phyloP scores from a whole-genome alignment of 257 asterid species.

The Haberlea rhodopensis region DNA sequence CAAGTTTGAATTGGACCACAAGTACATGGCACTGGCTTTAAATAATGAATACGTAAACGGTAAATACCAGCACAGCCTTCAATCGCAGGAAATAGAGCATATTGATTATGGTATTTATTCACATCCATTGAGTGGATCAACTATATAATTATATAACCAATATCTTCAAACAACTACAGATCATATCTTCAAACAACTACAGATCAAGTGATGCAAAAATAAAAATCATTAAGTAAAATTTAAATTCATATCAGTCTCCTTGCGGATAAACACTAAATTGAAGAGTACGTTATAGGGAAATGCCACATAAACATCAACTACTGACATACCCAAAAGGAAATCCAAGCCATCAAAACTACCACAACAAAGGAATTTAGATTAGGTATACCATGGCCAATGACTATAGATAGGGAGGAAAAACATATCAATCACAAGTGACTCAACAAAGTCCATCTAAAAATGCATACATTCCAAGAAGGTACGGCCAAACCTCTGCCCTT shows the following conservation, averaged over 20 bases:
- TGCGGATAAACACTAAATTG: too few species aligned
- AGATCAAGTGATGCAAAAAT: too few species aligned
- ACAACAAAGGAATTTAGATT: constrained; percentile 4
- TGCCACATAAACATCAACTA: constrained; percentile 1
- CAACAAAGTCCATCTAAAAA: constrained; percentile 5
- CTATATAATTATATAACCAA: neutral
- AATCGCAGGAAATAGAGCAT: neutral
- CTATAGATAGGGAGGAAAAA: neutral
- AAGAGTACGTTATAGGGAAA: constrained; percentile 7
- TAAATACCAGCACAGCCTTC: neutral
- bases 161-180: neutral
- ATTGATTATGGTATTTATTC: neutral
- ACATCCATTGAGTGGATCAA: neutral
- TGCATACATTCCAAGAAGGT: constrained; percentile 87
- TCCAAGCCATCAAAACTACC: constrained; percentile 6
- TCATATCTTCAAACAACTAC: constrained; percentile 13
- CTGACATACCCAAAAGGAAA: neutral
- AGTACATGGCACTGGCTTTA: neutral
- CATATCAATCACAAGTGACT: constrained; percentile 2
- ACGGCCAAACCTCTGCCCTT: constrained; percentile 92
- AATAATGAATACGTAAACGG: neutral
- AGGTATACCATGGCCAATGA: constrained; percentile 14
- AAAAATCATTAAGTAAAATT: too few species aligned
- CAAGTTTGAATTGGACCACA: neutral
- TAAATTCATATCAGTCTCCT: too few species aligned